Conservation (phyloP, 2,329 filamentous ascomycete species). For the Curvularia spicifera region DNA sequence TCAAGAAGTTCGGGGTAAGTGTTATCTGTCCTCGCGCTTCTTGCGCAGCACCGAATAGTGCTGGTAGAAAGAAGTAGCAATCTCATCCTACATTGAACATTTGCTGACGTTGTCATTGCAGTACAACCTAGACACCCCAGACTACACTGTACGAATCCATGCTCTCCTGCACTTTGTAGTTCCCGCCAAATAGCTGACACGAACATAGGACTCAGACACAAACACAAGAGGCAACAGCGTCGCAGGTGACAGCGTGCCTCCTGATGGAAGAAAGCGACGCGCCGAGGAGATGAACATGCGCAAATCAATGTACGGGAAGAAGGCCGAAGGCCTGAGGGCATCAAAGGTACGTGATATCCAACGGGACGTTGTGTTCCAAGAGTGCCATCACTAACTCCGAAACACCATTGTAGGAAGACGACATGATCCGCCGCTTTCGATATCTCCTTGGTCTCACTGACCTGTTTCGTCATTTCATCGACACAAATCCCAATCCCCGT, state of each 20-base stretch:
- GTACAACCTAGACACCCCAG: conserved; percentile 65
- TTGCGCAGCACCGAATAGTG: conserved; percentile 3
- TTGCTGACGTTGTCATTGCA: conserved; percentile 41
- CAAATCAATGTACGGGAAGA: conserved; percentile 91
- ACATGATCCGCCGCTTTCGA: conserved; percentile 90
- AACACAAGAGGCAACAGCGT: conserved; percentile 82
- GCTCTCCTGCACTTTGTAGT: conserved; percentile 1
- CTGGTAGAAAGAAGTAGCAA: conserved; percentile 8
- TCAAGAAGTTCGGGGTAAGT: conserved; percentile 47
- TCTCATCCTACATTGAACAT: conserved; percentile 6
- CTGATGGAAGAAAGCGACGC: conserved; percentile 82
- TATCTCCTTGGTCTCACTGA: conserved; percentile 95
- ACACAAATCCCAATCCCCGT: conserved; percentile 92
- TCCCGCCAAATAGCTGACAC: conserved; percentile 28
- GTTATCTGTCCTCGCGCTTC: conserved; percentile 14
- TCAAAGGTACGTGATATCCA: conserved; percentile 71
- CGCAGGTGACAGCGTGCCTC: conserved; percentile 68
- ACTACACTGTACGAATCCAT: conserved; percentile 60
- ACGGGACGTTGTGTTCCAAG: conserved; percentile 1
- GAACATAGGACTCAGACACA: conserved; percentile 65
- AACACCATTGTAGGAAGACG: conserved; percentile 72
- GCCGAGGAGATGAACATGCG: conserved; percentile 88
- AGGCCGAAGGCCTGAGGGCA: conserved; percentile 89
- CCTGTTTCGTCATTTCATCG: conserved; percentile 98
- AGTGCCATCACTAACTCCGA: conserved; percentile 17